Base-by-base conservation (phyloP, 176 grass and related monocot genomes). In the Zizania latifolia region DNA sequence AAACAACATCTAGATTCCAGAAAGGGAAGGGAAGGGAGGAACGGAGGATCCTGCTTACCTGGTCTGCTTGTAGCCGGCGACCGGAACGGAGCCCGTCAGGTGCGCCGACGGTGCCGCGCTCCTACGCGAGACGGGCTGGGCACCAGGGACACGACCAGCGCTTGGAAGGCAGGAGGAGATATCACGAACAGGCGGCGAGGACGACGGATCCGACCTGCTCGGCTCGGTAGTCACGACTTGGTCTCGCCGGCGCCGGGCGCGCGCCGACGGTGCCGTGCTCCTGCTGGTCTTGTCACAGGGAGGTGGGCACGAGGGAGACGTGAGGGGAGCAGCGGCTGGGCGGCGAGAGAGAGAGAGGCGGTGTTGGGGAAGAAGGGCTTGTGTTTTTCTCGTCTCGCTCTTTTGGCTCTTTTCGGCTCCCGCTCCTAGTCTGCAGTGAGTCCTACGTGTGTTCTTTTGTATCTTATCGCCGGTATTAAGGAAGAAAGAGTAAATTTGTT, bases 231-330 rank as follows among this genome's bases (percentile, higher is more conserved):
- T 2, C 10, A 22, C 48, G 17, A 2, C 46, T 6, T n/a, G 46
- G 17, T 0, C 46, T 58, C 17, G 32, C 50, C 70, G 62, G 48
- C 71, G 59, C 30, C 6, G 40, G 32, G 19, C 44, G 15, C 13
- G 30, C 14, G 40, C 16, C 46, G 62, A 35, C 27, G 11, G 36
- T 43, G 79, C 30, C 46, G 72, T 65, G 72, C 65, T 81, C 37
- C 65, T 26, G 23, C 65, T 15, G 46, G 8, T 65, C 2, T 35
- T n/a, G 48, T 22, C n/a, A 53, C 30, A 24, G 70, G 54, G 38
- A 24, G 70, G 54, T 34, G 44, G 35, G 84, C 78, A 78, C 73
- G 73, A 66, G 73, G 68, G 58, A 58, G 79, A 67, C 79, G 85
- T 87, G 79, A 76, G 29, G 40, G 29, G 40, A 38, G 35, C 17